Conservation (phyloP, 768 basidiomycete genomes). For the Lentinula guzmanii region DNA sequence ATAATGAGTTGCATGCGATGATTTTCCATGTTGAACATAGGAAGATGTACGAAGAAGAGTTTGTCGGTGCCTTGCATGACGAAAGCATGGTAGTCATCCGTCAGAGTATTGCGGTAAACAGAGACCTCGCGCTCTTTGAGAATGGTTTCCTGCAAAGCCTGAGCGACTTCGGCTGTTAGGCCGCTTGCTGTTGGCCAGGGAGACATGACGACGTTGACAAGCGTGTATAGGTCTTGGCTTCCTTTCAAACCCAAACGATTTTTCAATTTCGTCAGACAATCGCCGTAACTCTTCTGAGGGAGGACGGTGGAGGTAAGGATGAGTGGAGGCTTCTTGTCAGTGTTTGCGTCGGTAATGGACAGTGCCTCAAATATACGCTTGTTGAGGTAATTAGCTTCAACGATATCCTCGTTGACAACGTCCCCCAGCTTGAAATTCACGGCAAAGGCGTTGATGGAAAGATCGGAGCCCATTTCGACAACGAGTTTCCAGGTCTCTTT, state of each 20-base stretch:
- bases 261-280: constrained; percentile 21
- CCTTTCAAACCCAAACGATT: constrained; percentile 21
- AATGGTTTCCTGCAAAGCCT: constrained; percentile 24
- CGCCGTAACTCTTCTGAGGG: constrained; percentile 18
- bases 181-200: constrained; percentile 28
- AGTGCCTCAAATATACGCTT: constrained; percentile 21
- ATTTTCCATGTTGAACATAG: constrained; percentile 29
- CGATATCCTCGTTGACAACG: constrained; percentile 22
- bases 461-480: constrained; percentile 29
- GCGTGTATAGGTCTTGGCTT: constrained; percentile 25
- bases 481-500: constrained; percentile 17
- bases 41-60: constrained; percentile 25
- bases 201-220: constrained; percentile 34
- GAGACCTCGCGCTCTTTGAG: constrained; percentile 30
- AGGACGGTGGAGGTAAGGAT: constrained; percentile 16
- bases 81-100: constrained; percentile 25
- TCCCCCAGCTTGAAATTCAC: constrained; percentile 27
- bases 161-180: constrained; percentile 23
- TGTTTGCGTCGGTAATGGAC: constrained; percentile 14
- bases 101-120: constrained; percentile 25
- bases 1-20: constrained; percentile 32
- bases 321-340: neutral
- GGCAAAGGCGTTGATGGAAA: constrained; percentile 38
- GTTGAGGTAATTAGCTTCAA: constrained; percentile 28
- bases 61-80: constrained; percentile 29